Evolutionary conservation across 305 asterid genomes (phyloP), one percentile per base, ranked within the genome.

Genomic region (Fraxinus dipetala): DNA sequence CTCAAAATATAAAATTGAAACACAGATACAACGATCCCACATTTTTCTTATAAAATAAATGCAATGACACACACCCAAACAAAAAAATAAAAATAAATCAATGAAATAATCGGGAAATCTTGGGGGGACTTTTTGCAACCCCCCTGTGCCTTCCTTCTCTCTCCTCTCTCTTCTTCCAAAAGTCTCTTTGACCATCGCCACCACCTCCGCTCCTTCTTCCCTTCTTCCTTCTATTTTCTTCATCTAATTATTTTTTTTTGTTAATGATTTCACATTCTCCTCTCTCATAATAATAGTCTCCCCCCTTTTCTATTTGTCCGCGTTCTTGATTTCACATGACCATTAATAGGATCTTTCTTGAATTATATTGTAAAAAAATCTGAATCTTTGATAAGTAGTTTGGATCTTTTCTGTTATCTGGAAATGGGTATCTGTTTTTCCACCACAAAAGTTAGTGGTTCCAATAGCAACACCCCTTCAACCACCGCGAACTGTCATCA

Each of bases 381-480:
- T 77, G 76, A 59, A 82, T 32, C 75, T 76, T 84, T 48, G 80
- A 22, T 36, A 9, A 77, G 48, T 40, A 70, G 26, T 75, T 67
- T 78, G 83, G 84, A 84, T 72, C 79, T 81, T 48, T 65, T 63
- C 56, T 76, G 72, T 22, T 11, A 45, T 61, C 76, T 79, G n/a
- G 63, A 80, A 83, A 92, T 92, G 97, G 97, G 97, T 8, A 87
- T 88, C 85, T 92, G 97, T 84, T 88, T 92, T 61, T 91, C 97
- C 31, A 85, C 91, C 85, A 78, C 82, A 2, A 92, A 89, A 86
- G 91, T 91, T 69, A 88, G 89, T 85, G 94, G 93, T 40, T 83
- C 91, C 69, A 90, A 89, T 75, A 89, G 89, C 88, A 88, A 83
- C 79, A 80, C 84, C 83, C 80, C 83, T 72, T 83, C 91, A 54